These are phyloP conservation scores for Aegilops speltoides DNA, from an alignment of 176 grass and related monocot genomes.

Conservation along the genomic window DNA sequence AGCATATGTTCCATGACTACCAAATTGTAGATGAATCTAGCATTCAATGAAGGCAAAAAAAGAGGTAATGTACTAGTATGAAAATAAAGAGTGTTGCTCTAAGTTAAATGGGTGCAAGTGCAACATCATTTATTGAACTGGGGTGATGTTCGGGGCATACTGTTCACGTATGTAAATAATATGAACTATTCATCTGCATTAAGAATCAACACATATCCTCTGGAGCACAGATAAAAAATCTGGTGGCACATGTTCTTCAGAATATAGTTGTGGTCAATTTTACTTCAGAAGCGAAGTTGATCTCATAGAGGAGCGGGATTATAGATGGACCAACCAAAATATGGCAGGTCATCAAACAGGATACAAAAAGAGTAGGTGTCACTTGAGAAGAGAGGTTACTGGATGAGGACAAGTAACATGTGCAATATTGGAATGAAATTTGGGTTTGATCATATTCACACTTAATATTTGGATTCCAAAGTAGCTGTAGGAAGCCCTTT, in stretches of 20 bases:
- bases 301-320: neutral
- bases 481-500: neutral
- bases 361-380: neutral
- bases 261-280: constrained; percentile 3
- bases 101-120: constrained; percentile 1
- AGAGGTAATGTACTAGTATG: neutral
- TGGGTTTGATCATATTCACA: neutral
- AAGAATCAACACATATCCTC: neutral
- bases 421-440: constrained; percentile 6
- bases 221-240: neutral
- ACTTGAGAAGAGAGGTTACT: neutral
- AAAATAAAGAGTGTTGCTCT: neutral
- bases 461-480: too few species aligned
- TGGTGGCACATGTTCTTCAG: constrained; percentile 2
- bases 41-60: neutral
- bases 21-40: constrained; percentile 4
- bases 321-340: neutral
- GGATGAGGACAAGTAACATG: constrained; percentile 2
- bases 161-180: neutral
- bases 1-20: constrained; percentile 18
- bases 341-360: constrained; percentile 9
- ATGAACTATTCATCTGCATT: constrained; percentile 20
- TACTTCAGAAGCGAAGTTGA: constrained; percentile 18
- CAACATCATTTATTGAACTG: neutral
- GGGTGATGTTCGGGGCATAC: neutral